Conservation (phyloP, 2,329 filamentous ascomycete species). For the Pseudocercospora crystallina region DNA sequence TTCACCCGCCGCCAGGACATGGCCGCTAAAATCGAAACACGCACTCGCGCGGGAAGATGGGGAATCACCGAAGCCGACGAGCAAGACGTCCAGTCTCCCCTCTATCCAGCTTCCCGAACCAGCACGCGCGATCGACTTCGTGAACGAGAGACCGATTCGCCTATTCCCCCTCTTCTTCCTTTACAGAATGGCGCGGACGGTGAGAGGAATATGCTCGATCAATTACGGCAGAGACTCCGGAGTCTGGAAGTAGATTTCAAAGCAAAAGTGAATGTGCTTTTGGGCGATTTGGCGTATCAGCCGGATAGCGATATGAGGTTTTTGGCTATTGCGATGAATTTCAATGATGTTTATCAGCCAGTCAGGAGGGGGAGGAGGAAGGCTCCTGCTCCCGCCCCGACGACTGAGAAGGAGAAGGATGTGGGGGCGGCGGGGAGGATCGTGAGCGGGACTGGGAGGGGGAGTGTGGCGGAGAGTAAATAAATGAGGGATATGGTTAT, state of each 20-base stretch:
- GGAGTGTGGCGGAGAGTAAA: neutral
- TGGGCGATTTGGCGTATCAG: slow-evolving; percentile 90
- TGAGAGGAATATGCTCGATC: slow-evolving; percentile 68
- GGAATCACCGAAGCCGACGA: slow-evolving; percentile 59
- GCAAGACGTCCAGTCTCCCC: slow-evolving; percentile 33
- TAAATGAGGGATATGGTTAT: no score
- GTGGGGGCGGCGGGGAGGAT: neutral
- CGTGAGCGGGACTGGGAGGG: slow-evolving; percentile 1
- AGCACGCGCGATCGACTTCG: slow-evolving; percentile 10
- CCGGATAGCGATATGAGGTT: slow-evolving; percentile 94
- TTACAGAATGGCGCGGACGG: slow-evolving; percentile 38
- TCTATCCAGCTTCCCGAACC: slow-evolving; percentile 18
- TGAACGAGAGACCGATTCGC: slow-evolving; percentile 39
- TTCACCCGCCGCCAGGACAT: slow-evolving; percentile 89
- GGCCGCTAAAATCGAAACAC: slow-evolving; percentile 68
- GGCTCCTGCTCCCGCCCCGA: slow-evolving; percentile 2
- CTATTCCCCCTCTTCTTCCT: slow-evolving; percentile 44
- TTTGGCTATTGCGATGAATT: slow-evolving; percentile 96
- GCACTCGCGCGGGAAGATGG: slow-evolving; percentile 65
- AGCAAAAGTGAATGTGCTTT: slow-evolving; percentile 71
- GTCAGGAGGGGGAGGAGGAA: slow-evolving; percentile 58
- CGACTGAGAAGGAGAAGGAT: slow-evolving; percentile 17
- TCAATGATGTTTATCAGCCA: slow-evolving; percentile 93
- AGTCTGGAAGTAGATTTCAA: slow-evolving; percentile 75
- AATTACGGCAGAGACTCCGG: slow-evolving; percentile 70